Conservation (phyloP, 2,329 filamentous ascomycete species). For the Bipolaris victoriae region DNA sequence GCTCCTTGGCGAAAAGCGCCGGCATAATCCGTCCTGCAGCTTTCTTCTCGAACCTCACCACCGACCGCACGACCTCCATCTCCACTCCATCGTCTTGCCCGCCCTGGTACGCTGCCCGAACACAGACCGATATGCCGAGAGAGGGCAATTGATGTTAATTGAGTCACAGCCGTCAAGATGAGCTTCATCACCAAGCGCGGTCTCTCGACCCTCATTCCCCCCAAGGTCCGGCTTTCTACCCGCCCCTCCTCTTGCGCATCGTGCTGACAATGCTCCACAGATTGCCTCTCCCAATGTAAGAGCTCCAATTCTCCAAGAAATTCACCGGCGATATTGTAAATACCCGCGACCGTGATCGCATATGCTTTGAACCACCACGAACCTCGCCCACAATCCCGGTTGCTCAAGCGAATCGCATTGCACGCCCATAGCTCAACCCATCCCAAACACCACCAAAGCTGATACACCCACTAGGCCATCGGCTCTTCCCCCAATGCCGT, state of each 20-base stretch:
- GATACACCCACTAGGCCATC: conserved; percentile 71
- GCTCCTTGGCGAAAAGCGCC: conserved; percentile 27
- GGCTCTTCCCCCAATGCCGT: conserved; percentile 93
- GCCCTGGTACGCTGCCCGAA: conserved; percentile 39
- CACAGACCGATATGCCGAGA: conserved; percentile 11
- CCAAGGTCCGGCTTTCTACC: conserved; percentile 73
- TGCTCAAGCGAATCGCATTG: not conserved
- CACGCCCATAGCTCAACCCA: not conserved
- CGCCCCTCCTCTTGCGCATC: conserved; percentile 14
- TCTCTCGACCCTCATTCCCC: conserved; percentile 98
- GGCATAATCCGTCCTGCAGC: conserved; percentile 38
- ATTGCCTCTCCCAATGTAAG: conserved; percentile 85
- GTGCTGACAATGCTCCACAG: conserved; percentile 58
- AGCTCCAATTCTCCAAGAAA: conserved; percentile 31
- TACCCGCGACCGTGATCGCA: conserved; percentile 11
- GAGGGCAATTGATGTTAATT: conserved; percentile 48
- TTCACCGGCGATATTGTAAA: conserved; percentile 18
- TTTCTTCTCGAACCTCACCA: conserved; percentile 40
- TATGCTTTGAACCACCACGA: conserved; percentile 22
- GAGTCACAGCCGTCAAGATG: conserved; percentile 68
- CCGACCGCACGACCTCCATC: conserved; percentile 39
- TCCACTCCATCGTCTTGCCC: conserved; percentile 46
- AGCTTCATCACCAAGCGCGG: conserved; percentile 89
- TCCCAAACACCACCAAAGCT: conserved; percentile 15
- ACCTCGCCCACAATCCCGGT: conserved; percentile 18